phyloP scores from a whole-genome alignment of 306 rosid genomes.

The Senna siamea region DNA sequence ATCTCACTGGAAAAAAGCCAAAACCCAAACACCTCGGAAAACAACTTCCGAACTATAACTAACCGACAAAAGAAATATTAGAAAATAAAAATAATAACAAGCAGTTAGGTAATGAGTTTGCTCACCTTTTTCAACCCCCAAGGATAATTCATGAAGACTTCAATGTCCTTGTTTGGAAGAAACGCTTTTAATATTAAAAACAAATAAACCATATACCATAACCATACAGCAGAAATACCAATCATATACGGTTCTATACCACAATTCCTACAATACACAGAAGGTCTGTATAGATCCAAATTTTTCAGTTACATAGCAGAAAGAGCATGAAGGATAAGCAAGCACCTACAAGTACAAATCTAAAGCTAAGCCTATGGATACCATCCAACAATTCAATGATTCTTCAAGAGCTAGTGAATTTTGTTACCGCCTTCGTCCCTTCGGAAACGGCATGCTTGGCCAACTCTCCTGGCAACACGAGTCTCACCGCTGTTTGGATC shows the following conservation, averaged over 20 bases:
- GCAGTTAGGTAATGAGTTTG: too few species aligned
- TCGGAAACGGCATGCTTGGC: slow-evolving; percentile 64
- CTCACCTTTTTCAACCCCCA: too few species aligned
- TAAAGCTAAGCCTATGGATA: not conserved
- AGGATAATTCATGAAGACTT: too few species aligned
- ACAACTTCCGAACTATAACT: too few species aligned
- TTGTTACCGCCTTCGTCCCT: slow-evolving; percentile 65
- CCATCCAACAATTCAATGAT: not conserved
- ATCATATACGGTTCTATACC: not conserved
- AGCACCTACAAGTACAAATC: not conserved
- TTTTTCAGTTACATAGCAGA: not conserved
- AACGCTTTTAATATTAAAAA: not conserved
- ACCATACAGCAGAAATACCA: not conserved
- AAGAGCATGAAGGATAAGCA: too few species aligned
- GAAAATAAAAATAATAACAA: too few species aligned
- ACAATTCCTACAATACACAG: slow-evolving; percentile 1
- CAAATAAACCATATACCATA: not conserved
- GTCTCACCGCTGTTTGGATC: slow-evolving; percentile 58
- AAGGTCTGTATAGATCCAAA: not conserved
- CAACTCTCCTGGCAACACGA: slow-evolving; percentile 56
- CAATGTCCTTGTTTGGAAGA: too few species aligned
- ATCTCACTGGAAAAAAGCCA: too few species aligned
- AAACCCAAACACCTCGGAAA: too few species aligned
- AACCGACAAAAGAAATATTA: too few species aligned
- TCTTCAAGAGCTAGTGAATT: slow-evolving; percentile 52